Conservation (phyloP, 495 filamentous ascomycete genomes). For the Penicillium manginii region DNA sequence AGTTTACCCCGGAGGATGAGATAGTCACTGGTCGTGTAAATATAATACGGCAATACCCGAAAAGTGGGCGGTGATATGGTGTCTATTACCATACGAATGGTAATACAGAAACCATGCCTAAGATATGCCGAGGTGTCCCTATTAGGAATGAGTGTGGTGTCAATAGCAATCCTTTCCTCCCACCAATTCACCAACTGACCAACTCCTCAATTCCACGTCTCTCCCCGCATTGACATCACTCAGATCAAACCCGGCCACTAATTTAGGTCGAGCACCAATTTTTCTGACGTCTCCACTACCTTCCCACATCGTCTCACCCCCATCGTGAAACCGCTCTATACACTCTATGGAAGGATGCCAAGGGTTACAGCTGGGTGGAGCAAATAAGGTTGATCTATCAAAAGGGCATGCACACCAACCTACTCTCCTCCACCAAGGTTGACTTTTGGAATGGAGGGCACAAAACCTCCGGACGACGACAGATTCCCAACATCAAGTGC, state of each 20-base stretch:
- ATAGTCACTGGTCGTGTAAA: too few relatives aligned
- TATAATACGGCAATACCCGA: too few relatives aligned
- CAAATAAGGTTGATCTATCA: not conserved
- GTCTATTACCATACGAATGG: too few relatives aligned
- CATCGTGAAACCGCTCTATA: not conserved
- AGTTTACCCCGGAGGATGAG: not conserved
- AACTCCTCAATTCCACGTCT: not conserved
- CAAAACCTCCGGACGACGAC: not conserved
- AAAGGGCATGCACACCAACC: not conserved
- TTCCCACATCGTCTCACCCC: not conserved
- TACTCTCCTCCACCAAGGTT: not conserved
- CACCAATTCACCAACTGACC: not conserved
- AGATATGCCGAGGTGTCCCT: too few relatives aligned
- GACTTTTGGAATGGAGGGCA: not conserved
- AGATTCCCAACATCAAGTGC: not conserved
- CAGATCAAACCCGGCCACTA: not conserved
- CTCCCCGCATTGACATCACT: constrained; percentile 2
- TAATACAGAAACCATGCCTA: too few relatives aligned
- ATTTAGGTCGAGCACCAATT: not conserved
- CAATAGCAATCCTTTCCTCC: not conserved
- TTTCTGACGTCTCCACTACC: constrained; percentile 3
- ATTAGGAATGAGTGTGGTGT: too few relatives aligned
- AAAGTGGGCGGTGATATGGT: too few relatives aligned
- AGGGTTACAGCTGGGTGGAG: constrained; percentile 2
- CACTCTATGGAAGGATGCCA: not conserved